Conservation (phyloP, 2,329 filamentous ascomycete genomes). For the Aspergillus sp. region DNA sequence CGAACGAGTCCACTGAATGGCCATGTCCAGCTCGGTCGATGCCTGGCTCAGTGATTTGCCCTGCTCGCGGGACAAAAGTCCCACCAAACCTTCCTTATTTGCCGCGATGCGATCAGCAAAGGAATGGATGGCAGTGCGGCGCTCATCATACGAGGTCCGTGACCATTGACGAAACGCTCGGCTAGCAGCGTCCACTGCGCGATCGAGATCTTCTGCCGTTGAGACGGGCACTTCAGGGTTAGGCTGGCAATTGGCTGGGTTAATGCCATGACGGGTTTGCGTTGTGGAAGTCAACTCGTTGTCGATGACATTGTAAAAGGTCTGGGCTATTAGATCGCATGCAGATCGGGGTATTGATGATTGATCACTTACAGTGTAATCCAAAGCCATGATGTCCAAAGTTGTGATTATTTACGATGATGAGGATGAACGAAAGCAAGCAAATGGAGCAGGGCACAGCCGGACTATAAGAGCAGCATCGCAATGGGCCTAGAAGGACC, state of each 20-base stretch:
- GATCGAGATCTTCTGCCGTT: constrained; percentile 52
- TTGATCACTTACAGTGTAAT: not conserved
- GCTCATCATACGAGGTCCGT: constrained; percentile 35
- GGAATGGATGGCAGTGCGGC: constrained; percentile 33
- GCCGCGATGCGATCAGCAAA: constrained; percentile 40
- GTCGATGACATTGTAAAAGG: constrained; percentile 56
- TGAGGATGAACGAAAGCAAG: not conserved
- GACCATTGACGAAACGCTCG: constrained; percentile 53
- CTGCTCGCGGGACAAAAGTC: constrained; percentile 46
- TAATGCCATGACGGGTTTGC: constrained; percentile 52
- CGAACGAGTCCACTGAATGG: constrained; percentile 24
- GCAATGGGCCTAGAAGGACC: not conserved
- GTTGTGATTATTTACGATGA: not conserved
- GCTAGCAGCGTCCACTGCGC: constrained; percentile 52
- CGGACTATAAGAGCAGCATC: not conserved
- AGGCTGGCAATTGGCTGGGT: constrained; percentile 53
- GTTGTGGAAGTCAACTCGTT: constrained; percentile 49
- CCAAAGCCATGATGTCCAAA: not conserved
- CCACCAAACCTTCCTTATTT: constrained; percentile 38
- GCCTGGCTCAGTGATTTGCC: constrained; percentile 41
- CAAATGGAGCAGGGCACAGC: not conserved
- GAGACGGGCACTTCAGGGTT: constrained; percentile 55
- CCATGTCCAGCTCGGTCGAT: constrained; percentile 28
- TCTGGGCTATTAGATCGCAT: constrained; percentile 19
- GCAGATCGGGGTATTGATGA: not conserved